Evolutionary conservation across 2,329 filamentous ascomycete species (phyloP).

Genomic region (Aspergillus brunneoviolaceus): DNA sequence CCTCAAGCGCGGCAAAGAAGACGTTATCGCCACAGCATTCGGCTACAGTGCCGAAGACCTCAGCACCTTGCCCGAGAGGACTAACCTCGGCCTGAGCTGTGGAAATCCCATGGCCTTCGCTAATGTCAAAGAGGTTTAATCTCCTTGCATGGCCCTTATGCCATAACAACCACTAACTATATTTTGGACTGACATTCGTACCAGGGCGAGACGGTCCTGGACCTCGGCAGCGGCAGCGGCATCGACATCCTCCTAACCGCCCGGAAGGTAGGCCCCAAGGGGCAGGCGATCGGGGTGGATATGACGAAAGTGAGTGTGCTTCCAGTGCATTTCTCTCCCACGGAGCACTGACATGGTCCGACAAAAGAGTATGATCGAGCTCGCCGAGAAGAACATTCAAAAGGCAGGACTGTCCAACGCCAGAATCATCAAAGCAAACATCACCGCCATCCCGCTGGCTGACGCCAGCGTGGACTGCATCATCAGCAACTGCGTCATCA

Average conservation of each 20-base stretch:
- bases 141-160: conserved; percentile 42
- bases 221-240: conserved; percentile 58
- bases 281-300: conserved; percentile 57
- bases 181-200: conserved; percentile 50
- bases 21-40: conserved; percentile 51
- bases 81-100: conserved; percentile 56
- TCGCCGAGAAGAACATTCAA: conserved; percentile 48
- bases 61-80: conserved; percentile 44
- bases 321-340: neutral
- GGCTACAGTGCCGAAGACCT: conserved; percentile 54
- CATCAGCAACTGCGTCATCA: conserved; percentile 65
- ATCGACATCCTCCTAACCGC: conserved; percentile 60
- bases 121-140: conserved; percentile 44
- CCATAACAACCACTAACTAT: conserved; percentile 52
- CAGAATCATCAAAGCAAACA: conserved; percentile 52
- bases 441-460: conserved; percentile 52
- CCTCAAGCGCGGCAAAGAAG: conserved; percentile 24
- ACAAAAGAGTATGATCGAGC: conserved; percentile 53
- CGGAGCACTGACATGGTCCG: no score
- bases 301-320: conserved; percentile 54
- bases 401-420: conserved; percentile 46
- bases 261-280: conserved; percentile 49
- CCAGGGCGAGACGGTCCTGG: conserved; percentile 58
- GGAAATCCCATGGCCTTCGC: conserved; percentile 55
- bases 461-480: conserved; percentile 52